Base-by-base conservation (phyloP, 2,329 filamentous ascomycete genomes). In the Aspergillus sp. region DNA sequence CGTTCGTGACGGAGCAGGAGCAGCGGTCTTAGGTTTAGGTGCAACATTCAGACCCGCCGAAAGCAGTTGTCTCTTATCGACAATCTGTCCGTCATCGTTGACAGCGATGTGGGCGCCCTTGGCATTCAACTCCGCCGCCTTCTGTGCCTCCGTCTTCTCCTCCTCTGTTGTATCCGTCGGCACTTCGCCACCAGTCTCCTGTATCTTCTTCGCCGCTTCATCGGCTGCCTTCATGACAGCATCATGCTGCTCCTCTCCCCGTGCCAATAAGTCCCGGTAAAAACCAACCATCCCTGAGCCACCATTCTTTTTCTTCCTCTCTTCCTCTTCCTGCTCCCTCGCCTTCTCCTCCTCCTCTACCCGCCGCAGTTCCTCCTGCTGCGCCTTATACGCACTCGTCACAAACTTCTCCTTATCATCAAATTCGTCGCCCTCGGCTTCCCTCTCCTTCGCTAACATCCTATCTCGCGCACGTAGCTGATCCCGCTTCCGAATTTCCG, bases 331-430 rank as follows among this genome's bases (percentile, higher is more conserved):
- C 58, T 65, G 78, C 64, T 83, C 84, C 66, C 87, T 84, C 66
- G 86, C 84, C 56, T 78, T 76, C 68, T 86, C 62, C 60, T 87
- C 84, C 47, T 78, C 79, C 64, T 88, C 84, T 18, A 84, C 66
- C 56, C 74, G 74, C 55, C 78, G 76, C 58, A 83, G 74, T 68
- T 88, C 85, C 66, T 83, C 84, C 68, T 88, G 85, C 66, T 88
- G 85, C 59, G 78, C 76, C 70, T 86, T 87, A 71, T 88, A 88
- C 36, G 85, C 85, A 1, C 78, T 77, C 2, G 85, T 88, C 42
- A 88, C 85, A 60, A 88, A 88, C 66, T 83, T 86, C 70, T 88
- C 85, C 68, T 87, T 88, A 64, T 87, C 85, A 0, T 80, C 84
- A 58, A 85, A 88, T 59, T 85, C 84, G 48, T 88, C 85, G n/a